These are phyloP conservation scores for Aspergillus cejpii DNA, from an alignment of 2,329 filamentous ascomycete species.

Conservation along the genomic window DNA sequence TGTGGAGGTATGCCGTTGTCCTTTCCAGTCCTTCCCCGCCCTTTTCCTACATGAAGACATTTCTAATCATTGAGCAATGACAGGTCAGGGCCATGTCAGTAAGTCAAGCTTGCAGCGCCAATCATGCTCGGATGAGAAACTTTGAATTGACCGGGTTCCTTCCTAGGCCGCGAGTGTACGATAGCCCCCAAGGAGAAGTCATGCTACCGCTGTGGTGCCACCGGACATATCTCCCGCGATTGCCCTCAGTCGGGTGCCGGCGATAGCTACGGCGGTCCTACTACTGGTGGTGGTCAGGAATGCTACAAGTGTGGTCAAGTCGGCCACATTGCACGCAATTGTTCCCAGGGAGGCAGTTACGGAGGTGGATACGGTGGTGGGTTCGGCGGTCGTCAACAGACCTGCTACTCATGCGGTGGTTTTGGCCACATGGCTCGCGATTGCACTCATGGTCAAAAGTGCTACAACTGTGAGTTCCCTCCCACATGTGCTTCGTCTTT, in stretches of 20 bases:
- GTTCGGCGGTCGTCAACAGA: conserved; percentile 60
- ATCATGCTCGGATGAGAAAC: background rate
- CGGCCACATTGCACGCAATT: conserved; percentile 82
- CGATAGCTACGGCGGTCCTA: conserved; percentile 43
- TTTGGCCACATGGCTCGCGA: conserved; percentile 97
- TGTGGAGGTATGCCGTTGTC: conserved; percentile 58
- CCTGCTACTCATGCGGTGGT: conserved; percentile 97
- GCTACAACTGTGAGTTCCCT: conserved; percentile 79
- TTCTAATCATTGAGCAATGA: conserved; percentile 23
- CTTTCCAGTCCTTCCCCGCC: background rate
- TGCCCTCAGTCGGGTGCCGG: conserved; percentile 44
- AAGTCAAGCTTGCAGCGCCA: conserved; percentile 35
- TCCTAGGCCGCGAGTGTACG: conserved; percentile 76
- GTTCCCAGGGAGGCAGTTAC: conserved; percentile 47
- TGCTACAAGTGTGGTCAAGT: conserved; percentile 99
- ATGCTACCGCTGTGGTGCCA: conserved; percentile 61
- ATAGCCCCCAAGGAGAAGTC: conserved; percentile 79
- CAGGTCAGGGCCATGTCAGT: conserved; percentile 70
- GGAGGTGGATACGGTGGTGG: conserved; percentile 46
- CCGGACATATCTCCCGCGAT: conserved; percentile 88
- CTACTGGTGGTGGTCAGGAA: conserved; percentile 53
- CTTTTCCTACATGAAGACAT: conserved; percentile 13
- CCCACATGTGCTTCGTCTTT: background rate
- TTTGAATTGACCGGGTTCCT: conserved; percentile 9
- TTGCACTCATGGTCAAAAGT: conserved; percentile 98